These are phyloP conservation scores for Cercospora sesami DNA, from an alignment of 2,329 filamentous ascomycete genomes.

Conservation along the genomic window DNA sequence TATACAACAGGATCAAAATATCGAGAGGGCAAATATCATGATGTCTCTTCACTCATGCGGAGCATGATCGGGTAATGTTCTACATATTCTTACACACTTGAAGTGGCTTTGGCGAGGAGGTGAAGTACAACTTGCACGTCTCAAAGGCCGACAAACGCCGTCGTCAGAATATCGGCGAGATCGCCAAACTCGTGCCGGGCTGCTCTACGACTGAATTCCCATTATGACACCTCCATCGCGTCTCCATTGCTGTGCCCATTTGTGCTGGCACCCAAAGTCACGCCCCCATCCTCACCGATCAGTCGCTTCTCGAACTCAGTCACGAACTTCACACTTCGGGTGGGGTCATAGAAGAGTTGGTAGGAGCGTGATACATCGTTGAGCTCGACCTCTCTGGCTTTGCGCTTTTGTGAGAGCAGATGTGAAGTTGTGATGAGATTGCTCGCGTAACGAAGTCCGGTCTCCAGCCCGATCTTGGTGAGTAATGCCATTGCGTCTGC, in stretches of 20 bases:
- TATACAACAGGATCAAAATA: not conserved
- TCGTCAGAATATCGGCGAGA: not conserved
- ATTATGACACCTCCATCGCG: slow-evolving; percentile 66
- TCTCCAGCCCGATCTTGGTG: slow-evolving; percentile 92
- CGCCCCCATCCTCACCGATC: slow-evolving; percentile 81
- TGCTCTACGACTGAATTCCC: slow-evolving; percentile 10
- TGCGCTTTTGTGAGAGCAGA: slow-evolving; percentile 81
- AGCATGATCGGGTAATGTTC: not conserved
- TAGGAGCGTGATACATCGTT: slow-evolving; percentile 93
- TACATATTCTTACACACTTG: slow-evolving; percentile 13
- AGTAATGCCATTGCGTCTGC: slow-evolving; percentile 87
- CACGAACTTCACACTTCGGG: slow-evolving; percentile 86
- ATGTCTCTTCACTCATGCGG: not conserved
- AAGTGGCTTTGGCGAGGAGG: slow-evolving; percentile 3
- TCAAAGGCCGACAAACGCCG: not conserved
- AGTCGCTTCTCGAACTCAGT: slow-evolving; percentile 86
- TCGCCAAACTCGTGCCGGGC: slow-evolving; percentile 18
- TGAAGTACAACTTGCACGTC: slow-evolving; percentile 10
- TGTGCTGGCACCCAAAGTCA: slow-evolving; percentile 63
- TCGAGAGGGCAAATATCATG: not conserved
- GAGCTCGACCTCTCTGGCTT: slow-evolving; percentile 77
- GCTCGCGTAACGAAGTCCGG: slow-evolving; percentile 91
- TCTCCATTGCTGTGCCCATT: slow-evolving; percentile 28
- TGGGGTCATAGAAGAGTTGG: slow-evolving; percentile 87
- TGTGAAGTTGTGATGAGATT: slow-evolving; percentile 96